A percentile compares a stretch with the other conserved stretches of the same genome.
Conservation (phyloP, 306 rosid species). For the Rubus parviflorus region DNA sequence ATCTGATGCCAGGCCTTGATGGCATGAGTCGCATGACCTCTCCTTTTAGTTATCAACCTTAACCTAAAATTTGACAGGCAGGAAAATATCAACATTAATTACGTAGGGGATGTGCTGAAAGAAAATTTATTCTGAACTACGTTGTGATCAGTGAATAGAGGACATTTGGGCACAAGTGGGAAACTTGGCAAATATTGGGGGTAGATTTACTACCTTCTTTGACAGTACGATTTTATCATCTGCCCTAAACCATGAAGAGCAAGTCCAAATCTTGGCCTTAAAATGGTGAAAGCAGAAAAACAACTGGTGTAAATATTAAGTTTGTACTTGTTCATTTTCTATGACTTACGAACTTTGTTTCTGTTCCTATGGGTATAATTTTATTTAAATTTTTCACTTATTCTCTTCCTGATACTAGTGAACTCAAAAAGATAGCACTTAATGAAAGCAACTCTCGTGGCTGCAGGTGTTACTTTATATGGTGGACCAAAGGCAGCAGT, state of each 20-base stretch:
- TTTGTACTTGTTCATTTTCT: background rate
- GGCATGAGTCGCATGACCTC: background rate
- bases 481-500: constrained; percentile 82
- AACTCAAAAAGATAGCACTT: background rate
- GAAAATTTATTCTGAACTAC: background rate
- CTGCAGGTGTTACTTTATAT: constrained; percentile 64
- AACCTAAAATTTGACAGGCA: background rate
- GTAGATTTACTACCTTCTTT: background rate
- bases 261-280: background rate
- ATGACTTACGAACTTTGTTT: background rate
- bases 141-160: background rate
- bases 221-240: background rate
- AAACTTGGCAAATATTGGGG: background rate
- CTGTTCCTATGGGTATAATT: background rate
- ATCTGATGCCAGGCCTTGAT: background rate
- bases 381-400: background rate
- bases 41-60: background rate
- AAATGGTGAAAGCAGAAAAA: background rate
- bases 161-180: background rate
- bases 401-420: background rate
- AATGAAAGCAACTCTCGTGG: background rate
- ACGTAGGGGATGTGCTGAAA: background rate
- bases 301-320: background rate
- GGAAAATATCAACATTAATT: background rate
- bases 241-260: background rate